Evolutionary conservation across 2,329 filamentous ascomycete genomes (phyloP), one percentile per base, ranked within the genome.

Genomic region (Cladosporium sp.): DNA sequence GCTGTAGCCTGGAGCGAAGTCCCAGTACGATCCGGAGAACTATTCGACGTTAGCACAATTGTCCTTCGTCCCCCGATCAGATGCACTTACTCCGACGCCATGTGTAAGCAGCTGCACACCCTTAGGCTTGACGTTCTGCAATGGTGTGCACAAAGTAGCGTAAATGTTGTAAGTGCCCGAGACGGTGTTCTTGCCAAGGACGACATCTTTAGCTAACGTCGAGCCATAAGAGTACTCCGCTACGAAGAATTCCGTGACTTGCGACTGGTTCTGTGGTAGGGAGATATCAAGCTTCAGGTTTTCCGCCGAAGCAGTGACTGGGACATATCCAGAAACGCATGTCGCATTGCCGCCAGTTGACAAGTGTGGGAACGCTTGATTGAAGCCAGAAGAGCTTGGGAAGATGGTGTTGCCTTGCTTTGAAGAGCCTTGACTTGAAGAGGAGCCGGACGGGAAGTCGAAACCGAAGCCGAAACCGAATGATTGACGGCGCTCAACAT

Each of bases 81-180:
- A 18, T 36, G 1, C 1, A 24, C 60, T 38, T 52, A 63, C 60
- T 10, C 77, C 79, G 59, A 77, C 75, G 54, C 80, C 80, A 65
- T 81, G 79, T 12, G 77, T 79, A 30, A 81, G 70, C 58, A 81
- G 69, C 68, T 81, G 80, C 7, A 81, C 71, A 10, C 72, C 74
- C 15, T 54, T 68, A 8, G 67, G 66, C 54, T 44, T 69, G 41
- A 34, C 64, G 30, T 65, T 65, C 15, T 68, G 65, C 24, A 59
- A 59, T 2, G 73, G 73, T n/a, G 70, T 70, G 64, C 74, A 75
- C 15, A 75, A 67, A 18, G 71, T 68, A 28, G 63, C 54, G n/a
- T 5, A 67, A 32, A 73, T 70, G 36, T 64, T 61, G 54, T 66
- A 72, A 12, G 67, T 70, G 24, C 70, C 70, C 11, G 58, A 54